These are phyloP conservation scores for Chlorociboria aeruginascens DNA, from an alignment of 495 filamentous ascomycete genomes.

Conservation along the genomic window DNA sequence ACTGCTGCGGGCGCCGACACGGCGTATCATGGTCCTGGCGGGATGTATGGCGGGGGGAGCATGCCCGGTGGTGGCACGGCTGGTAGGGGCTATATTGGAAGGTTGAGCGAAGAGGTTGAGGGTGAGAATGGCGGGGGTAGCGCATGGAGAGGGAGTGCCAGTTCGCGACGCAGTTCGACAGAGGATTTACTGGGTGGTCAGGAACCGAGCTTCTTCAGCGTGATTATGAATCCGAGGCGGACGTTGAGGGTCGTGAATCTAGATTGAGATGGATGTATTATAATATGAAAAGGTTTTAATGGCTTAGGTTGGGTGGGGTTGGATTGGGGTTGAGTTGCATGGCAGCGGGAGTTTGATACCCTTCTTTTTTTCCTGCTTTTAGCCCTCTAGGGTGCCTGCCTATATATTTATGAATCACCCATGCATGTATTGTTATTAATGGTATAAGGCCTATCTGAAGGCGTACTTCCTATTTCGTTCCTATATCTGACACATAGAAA, in stretches of 20 bases:
- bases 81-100: background rate
- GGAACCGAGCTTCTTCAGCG: slow-evolving; percentile 65
- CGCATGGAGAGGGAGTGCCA: slow-evolving; percentile 14
- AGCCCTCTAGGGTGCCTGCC: too few relatives aligned
- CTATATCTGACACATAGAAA: too few relatives aligned
- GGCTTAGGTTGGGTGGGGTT: too few relatives aligned
- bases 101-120: slow-evolving; percentile 9
- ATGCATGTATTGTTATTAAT: too few relatives aligned
- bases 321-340: too few relatives aligned
- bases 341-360: too few relatives aligned
- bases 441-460: too few relatives aligned
- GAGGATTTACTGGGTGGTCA: slow-evolving; percentile 48
- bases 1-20: background rate
- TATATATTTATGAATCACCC: too few relatives aligned
- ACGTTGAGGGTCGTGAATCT: slow-evolving; percentile 61
- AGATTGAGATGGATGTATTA: slow-evolving; percentile 14
- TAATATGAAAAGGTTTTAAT: background rate
- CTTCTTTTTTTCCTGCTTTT: too few relatives aligned
- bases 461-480: too few relatives aligned
- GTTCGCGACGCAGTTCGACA: slow-evolving; percentile 12
- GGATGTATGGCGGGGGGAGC: slow-evolving; percentile 1
- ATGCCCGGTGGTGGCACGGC: background rate
- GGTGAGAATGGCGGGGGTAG: slow-evolving; percentile 5
- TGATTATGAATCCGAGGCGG: slow-evolving; percentile 57
- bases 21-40: background rate